Base-by-base conservation (phyloP, 1,284 basidiomycete genomes). In the Cryptococcus floricola region DNA sequence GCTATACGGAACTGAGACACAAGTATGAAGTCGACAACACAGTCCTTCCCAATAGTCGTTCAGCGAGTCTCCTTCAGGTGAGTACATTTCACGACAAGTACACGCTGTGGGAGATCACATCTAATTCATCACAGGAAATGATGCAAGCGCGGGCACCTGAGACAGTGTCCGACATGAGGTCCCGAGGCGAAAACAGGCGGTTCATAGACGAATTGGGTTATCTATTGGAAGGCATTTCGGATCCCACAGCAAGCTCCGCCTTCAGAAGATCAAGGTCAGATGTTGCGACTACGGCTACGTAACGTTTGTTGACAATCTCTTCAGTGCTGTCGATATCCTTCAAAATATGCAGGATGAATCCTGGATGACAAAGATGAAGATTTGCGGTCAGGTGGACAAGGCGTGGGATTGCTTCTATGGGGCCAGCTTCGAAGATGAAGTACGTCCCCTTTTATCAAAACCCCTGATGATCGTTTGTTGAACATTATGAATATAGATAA, bases 141-240 rank as follows among this genome's bases (percentile, higher is more conserved):
- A 44, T 64, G 16, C 54, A 63, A 31, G 73, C 70, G 4, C 56
- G 62, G 41, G 67, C 68, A 6, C 71, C 71, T 3, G 66, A 67
- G 31, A 61, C 67, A 9, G 67, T 75, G 8, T 66, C 72, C 5
- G 74, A 77, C 52, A 69, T 76, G 66, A 54, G 74, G 39, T 71
- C 70, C 4, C 69, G 67, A 57, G 75, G 75, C 5, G 75, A 73
- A 57, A 75, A 75, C 48, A 54, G 74, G 18, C 61, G 68, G 13
- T 74, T 76, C 58, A 65, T 72, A 62, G 75, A 76, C 55, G 73
- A 77, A 59, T 42, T 76, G 3, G 63, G 54, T 5, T 73, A 68
- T 49, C 59, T 75, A 16, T 52, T 73, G 2, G 71, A 74, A 10
- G 69, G 69, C 1, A 55, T 77, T 2, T 43, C 47, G 2, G 66